Conservation (phyloP, 306 rosid species). For the Quercus aquifolioides region DNA sequence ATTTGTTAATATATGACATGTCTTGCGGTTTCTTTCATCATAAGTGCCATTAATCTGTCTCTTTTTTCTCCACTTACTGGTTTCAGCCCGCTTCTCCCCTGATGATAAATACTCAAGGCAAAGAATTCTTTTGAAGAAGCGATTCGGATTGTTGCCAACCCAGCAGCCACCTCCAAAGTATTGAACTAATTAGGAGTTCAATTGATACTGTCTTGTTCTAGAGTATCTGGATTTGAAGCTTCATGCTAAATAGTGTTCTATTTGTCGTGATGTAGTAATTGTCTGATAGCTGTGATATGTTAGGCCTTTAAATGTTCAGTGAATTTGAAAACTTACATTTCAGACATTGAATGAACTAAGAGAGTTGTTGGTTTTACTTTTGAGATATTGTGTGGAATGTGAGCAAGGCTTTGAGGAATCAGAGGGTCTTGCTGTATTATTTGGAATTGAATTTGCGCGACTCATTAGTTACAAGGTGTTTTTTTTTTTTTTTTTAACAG, state of each 20-base stretch:
- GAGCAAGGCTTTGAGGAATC: too few relatives aligned
- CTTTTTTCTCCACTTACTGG: conserved; percentile 13
- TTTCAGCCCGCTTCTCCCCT: conserved; percentile 92
- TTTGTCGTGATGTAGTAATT: not conserved
- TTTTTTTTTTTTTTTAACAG: too few relatives aligned
- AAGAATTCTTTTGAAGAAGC: conserved; percentile 81
- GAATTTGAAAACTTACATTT: not conserved
- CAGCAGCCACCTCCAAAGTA: conserved; percentile 77
- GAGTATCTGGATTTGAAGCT: not conserved
- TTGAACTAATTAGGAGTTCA: conserved; percentile 22
- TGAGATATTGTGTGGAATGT: too few relatives aligned
- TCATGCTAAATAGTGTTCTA: not conserved
- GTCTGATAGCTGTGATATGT: not conserved
- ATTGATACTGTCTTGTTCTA: not conserved
- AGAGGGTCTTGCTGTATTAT: too few relatives aligned
- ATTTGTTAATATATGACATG: not conserved
- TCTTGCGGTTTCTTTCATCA: not conserved
- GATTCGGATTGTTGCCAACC: conserved; percentile 84
- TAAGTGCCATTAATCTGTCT: not conserved
- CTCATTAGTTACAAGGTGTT: too few relatives aligned
- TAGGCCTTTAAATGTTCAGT: not conserved
- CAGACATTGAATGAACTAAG: too few relatives aligned
- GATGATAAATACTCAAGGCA: conserved; percentile 87
- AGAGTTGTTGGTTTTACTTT: too few relatives aligned
- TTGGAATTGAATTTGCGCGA: not conserved